phyloP scores from a whole-genome alignment of 345 rosid genomes.

The Eucalyptus paniculata region DNA sequence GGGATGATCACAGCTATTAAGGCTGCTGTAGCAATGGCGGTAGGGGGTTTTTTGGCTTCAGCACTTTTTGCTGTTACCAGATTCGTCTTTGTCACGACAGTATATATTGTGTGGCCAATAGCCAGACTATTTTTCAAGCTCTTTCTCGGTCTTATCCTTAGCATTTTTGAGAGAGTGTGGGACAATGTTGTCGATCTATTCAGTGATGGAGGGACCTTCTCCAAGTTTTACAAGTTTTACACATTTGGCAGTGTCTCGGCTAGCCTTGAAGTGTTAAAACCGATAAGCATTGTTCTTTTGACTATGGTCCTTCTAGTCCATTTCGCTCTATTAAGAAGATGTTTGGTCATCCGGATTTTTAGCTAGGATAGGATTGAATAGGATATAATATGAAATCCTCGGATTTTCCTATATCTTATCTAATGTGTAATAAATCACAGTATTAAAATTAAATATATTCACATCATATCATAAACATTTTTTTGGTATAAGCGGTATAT shows the following conservation, averaged over 20 bases:
- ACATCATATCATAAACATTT: no score
- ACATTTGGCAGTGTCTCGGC: conserved; percentile 69
- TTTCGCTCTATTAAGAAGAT: conserved; percentile 67
- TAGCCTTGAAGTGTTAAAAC: conserved; percentile 68
- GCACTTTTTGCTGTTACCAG: conserved; percentile 81
- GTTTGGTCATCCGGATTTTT: rapidly evolving
- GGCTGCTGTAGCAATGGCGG: conserved; percentile 67
- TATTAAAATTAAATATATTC: no score
- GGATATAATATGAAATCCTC: rapidly evolving
- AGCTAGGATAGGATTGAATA: rapidly evolving
- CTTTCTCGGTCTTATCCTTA: conserved; percentile 32
- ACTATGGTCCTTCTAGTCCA: conserved; percentile 81
- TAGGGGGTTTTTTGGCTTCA: conserved; percentile 84
- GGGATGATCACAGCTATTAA: conserved; percentile 83
- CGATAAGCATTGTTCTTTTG: conserved; percentile 52
- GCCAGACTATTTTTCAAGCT: conserved; percentile 53
- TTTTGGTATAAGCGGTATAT: no score
- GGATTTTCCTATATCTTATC: no score
- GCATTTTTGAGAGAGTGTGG: conserved; percentile 46
- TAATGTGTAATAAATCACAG: rapidly evolving
- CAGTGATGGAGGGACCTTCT: conserved; percentile 47
- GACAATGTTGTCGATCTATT: conserved; percentile 52
- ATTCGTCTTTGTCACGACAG: conserved; percentile 49
- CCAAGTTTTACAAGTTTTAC: conserved; percentile 50
- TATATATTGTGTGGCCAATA: conserved; percentile 78